A percentile compares a stretch with the other conserved stretches of the same genome.
phyloP scores from a whole-genome alignment of 768 basidiomycete species.

The Pleurotus pulmonarius region DNA sequence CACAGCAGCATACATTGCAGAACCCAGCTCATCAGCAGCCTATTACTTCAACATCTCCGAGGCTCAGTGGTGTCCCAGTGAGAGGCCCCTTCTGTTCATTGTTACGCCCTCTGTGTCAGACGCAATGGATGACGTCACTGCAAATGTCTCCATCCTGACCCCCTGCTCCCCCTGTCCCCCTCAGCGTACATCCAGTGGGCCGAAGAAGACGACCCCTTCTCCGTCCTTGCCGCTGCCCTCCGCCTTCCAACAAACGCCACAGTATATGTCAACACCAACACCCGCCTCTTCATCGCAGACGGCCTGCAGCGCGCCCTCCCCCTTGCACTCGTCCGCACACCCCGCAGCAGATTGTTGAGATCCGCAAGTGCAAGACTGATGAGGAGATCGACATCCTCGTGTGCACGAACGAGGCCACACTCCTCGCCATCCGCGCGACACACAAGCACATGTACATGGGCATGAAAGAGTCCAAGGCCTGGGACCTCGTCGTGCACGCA shows the following conservation, averaged over 20 bases:
- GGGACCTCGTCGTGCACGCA: constrained; percentile 51
- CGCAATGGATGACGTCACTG: constrained; percentile 20
- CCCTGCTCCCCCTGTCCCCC: constrained; percentile 59
- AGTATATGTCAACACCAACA: constrained; percentile 59
- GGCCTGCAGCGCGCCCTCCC: constrained; percentile 46
- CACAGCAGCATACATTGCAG: constrained; percentile 70
- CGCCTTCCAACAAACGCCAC: constrained; percentile 24
- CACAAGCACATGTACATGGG: constrained; percentile 60
- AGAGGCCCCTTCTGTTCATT: constrained; percentile 73
- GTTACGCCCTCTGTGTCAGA: constrained; percentile 38
- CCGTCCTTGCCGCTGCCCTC: constrained; percentile 27
- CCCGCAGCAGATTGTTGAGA: constrained; percentile 48
- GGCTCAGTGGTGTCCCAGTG: constrained; percentile 65
- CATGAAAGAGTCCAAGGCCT: constrained; percentile 71
- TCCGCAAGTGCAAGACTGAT: constrained; percentile 72
- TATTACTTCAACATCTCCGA: constrained; percentile 74
- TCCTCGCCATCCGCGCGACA: constrained; percentile 69
- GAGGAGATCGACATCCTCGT: constrained; percentile 69
- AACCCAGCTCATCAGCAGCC: constrained; percentile 68
- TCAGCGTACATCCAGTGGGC: constrained; percentile 54
- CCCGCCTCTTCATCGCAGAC: constrained; percentile 62
- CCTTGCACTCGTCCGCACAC: too few species aligned
- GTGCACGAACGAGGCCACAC: constrained; percentile 80
- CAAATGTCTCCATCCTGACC: constrained; percentile 61
- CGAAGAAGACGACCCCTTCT: constrained; percentile 68